Base-by-base conservation (phyloP, 148 eudicot genomes). In the Rheum nobile region DNA sequence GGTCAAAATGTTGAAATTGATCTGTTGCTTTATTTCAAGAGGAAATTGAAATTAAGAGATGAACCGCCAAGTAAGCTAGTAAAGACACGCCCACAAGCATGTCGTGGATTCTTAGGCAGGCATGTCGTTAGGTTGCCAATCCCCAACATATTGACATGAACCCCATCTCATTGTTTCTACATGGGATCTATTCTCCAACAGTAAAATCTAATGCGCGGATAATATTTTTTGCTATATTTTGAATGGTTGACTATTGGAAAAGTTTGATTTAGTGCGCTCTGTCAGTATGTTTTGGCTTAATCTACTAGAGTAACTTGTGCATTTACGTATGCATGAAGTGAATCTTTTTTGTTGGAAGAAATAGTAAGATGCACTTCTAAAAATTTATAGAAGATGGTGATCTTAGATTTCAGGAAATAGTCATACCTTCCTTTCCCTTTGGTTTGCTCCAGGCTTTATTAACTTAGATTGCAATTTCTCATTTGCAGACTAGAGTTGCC, bases 401-500 rank as follows among this genome's bases (percentile, higher is more conserved):
- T 61, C 34, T 57, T 57, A 41, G 29, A 38, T 70, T 43, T 71
- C 12, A 38, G 50, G 48, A 21, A 21, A 71, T 71, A 22, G 19
- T 16, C 39, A 2, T 24, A 24, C 32, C 35, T 13, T 9, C 42
- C 11, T 35, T 47, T 24, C 31, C 41, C 3, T 28, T 72, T 0
- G 16, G 43, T 48, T 37, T 73, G 32, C 75, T 17, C 57, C 48
- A 72, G n/a, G 13, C 11, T 8, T 1, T 57, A 32, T 19, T 65
- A 65, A 31, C 39, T 32, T 32, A 9, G 10, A 28, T 59, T 59
- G 32, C 35, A 28, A 26, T 65, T 65, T 13, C 11, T 77, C 72
- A 74, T 73, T 43, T 83, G 84, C 97, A 91, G 99, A 88, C 86
- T 63, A 90, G 99, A 85, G 97, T 95, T 72, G 97, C 92, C 9